Conservation (phyloP, 345 rosid genomes). For the Pistacia vera region DNA sequence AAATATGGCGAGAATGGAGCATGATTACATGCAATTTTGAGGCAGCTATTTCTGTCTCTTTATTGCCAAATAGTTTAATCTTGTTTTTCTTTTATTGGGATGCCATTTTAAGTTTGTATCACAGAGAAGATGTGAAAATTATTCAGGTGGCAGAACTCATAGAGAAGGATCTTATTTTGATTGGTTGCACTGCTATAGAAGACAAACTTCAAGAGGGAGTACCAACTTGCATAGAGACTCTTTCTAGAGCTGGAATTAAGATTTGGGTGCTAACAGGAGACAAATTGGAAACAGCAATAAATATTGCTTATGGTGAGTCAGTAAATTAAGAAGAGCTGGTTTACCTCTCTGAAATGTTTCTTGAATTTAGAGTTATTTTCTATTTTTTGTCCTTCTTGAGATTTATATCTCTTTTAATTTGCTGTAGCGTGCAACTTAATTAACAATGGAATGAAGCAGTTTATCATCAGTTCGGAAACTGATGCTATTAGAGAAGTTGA, state of each 20-base stretch:
- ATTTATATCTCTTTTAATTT: conserved; percentile 26
- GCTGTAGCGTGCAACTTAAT: conserved; percentile 96
- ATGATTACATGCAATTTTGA: conserved; percentile 9
- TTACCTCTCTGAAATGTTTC: neutral
- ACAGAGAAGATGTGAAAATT: conserved; percentile 19
- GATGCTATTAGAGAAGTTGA: conserved; percentile 87
- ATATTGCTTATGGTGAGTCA: conserved; percentile 91
- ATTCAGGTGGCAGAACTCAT: conserved; percentile 94
- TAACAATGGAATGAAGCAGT: conserved; percentile 95
- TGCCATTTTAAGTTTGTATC: conserved; percentile 15
- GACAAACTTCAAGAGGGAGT: conserved; percentile 99
- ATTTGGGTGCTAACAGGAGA: conserved; percentile 99
- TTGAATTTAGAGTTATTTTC: conserved; percentile 17
- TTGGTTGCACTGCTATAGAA: conserved; percentile 98
- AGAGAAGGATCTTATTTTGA: conserved; percentile 87
- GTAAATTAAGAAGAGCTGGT: conserved; percentile 2
- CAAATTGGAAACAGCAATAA: conserved; percentile 98
- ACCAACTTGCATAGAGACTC: conserved; percentile 93
- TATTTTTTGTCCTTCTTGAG: conserved; percentile 2
- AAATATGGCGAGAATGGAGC: neutral
- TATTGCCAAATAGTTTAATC: neutral
- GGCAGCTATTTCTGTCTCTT: conserved; percentile 10
- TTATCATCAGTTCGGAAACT: conserved; percentile 91
- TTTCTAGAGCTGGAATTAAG: conserved; percentile 97
- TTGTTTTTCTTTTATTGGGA: neutral